phyloP scores from a whole-genome alignment of 257 asterid species.

The Solanum okadae region DNA sequence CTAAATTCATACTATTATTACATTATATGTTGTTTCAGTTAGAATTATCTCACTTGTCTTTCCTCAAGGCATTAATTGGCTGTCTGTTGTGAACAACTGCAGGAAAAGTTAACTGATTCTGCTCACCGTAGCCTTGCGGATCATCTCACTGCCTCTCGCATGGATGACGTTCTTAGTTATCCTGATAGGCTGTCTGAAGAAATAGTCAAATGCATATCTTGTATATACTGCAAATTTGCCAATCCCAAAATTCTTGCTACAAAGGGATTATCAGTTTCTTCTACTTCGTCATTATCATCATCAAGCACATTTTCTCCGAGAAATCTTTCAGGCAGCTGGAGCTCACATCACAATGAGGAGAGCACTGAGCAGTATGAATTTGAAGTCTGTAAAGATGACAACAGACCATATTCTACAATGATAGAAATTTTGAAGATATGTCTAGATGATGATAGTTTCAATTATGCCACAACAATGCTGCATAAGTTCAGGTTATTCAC shows the following conservation, averaged over 20 bases:
- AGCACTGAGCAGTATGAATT: slow-evolving; percentile 18
- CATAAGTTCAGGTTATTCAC: slow-evolving; percentile 62
- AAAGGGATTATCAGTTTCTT: slow-evolving; percentile 54
- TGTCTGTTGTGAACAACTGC: slow-evolving; percentile 13
- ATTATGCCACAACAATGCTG: slow-evolving; percentile 62
- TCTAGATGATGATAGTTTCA: slow-evolving; percentile 62
- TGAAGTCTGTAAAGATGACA: slow-evolving; percentile 37
- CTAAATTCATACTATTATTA: background rate
- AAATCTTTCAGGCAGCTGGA: slow-evolving; percentile 70
- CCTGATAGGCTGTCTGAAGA: slow-evolving; percentile 75
- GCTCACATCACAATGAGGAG: slow-evolving; percentile 59
- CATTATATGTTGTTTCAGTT: background rate
- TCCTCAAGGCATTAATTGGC: background rate
- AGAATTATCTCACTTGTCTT: background rate
- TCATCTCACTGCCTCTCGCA: slow-evolving; percentile 52
- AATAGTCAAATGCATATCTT: slow-evolving; percentile 63
- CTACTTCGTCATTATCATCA: slow-evolving; percentile 64
- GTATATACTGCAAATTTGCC: slow-evolving; percentile 77
- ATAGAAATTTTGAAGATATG: slow-evolving; percentile 45
- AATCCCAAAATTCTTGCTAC: slow-evolving; percentile 16
- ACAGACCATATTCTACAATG: slow-evolving; percentile 34
- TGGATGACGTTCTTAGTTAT: slow-evolving; percentile 26
- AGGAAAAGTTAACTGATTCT: slow-evolving; percentile 45
- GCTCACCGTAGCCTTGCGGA: slow-evolving; percentile 58
- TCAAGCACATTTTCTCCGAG: slow-evolving; percentile 77